Evolutionary conservation across 1,284 basidiomycete species (phyloP).

Genomic region (Rhodotorula sp.): DNA sequence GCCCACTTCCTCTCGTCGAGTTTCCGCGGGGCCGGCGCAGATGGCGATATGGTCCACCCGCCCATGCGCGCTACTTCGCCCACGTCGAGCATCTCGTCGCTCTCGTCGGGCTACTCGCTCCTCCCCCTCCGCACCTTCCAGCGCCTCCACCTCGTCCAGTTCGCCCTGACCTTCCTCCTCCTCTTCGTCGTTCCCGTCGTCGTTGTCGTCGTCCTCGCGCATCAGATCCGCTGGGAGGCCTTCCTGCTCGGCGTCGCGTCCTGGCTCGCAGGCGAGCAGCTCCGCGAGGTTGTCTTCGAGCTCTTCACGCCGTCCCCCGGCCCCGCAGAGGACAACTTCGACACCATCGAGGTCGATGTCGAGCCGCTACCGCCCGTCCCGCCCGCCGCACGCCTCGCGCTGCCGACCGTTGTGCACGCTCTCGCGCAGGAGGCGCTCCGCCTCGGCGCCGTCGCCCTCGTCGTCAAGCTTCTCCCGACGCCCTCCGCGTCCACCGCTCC

Average conservation of each 20-base stretch:
- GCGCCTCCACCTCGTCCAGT: constrained; percentile 31
- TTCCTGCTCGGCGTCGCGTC: constrained; percentile 29
- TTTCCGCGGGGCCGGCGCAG: neutral
- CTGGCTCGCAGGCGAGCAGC: constrained; percentile 34
- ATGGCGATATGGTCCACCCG: neutral
- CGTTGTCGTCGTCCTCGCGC: constrained; percentile 19
- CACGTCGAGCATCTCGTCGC: constrained; percentile 6
- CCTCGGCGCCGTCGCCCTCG: constrained; percentile 32
- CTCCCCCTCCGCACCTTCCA: constrained; percentile 26
- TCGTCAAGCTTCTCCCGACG: constrained; percentile 36
- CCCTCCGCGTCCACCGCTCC: neutral
- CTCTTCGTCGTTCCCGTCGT: constrained; percentile 24
- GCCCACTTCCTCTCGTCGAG: neutral
- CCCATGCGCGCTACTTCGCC: neutral
- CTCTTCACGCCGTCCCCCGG: neutral
- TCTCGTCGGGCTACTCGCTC: constrained; percentile 23
- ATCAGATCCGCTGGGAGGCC: constrained; percentile 25
- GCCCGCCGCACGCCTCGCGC: neutral
- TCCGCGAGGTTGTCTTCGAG: constrained; percentile 36
- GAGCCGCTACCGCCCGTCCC: neutral
- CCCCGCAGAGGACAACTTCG: constrained; percentile 8
- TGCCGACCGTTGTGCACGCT: constrained; percentile 35
- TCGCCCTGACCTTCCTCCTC: constrained; percentile 28
- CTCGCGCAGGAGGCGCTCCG: constrained; percentile 37
- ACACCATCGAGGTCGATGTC: neutral